Percentiles rank a stretch among this genome's conserved stretches.
phyloP scores from a whole-genome alignment of 2,329 filamentous ascomycete species.

The Fusarium keratoplasticum region DNA sequence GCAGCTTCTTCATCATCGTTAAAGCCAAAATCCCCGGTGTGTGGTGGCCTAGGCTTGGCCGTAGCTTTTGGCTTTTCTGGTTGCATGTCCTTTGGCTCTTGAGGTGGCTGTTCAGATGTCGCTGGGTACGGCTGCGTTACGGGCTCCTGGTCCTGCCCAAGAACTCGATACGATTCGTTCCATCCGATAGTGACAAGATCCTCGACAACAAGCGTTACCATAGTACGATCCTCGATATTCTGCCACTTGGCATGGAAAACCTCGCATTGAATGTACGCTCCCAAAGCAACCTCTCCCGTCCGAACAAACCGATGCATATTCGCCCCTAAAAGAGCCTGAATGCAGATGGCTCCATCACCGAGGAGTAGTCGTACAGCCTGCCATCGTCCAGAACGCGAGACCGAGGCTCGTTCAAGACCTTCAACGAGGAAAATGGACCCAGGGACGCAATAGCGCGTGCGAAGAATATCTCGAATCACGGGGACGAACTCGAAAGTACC shows the following conservation, averaged over 20 bases:
- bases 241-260: constrained; percentile 52
- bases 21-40: not conserved
- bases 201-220: constrained; percentile 60
- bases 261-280: constrained; percentile 62
- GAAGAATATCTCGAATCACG: constrained; percentile 61
- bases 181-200: constrained; percentile 61
- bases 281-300: constrained; percentile 57
- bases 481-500: constrained; percentile 49
- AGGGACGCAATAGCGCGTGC: constrained; percentile 60
- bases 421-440: constrained; percentile 64
- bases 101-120: not conserved
- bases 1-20: constrained; percentile 37
- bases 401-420: constrained; percentile 52
- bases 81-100: not conserved
- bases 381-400: constrained; percentile 53
- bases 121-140: not conserved
- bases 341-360: constrained; percentile 64
- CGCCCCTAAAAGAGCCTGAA: constrained; percentile 63
- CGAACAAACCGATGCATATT: constrained; percentile 63
- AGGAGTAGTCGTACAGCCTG: constrained; percentile 61
- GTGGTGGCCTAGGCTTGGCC: not conserved
- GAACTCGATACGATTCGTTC: constrained; percentile 54
- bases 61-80: not conserved
- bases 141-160: constrained; percentile 24
- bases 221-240: constrained; percentile 26